Base-by-base conservation (phyloP, 2,329 filamentous ascomycete species). In the Calonectria pauciramosa region DNA sequence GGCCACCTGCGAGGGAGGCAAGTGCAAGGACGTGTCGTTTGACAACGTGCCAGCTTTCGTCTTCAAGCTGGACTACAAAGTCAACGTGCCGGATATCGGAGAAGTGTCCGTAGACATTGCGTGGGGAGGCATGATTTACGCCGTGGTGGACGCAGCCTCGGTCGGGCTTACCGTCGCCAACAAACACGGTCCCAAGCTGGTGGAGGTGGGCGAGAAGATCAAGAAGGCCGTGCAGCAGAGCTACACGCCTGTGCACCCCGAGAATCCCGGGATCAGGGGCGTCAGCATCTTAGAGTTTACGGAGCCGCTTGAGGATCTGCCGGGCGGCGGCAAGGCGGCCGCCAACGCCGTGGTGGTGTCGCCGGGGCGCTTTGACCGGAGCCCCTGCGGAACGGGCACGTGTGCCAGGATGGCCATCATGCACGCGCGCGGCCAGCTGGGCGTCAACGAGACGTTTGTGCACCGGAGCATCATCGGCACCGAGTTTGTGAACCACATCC, bases 41-140 rank as follows among this genome's bases (percentile, higher is more conserved):
- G 83, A 88, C 72, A 89, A 89, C 68, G 85, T 88, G 0, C 84
- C 87, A 0, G 75, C 85, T 0, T 89, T 88, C 75, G 86, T 86
- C 5, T 84, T 82, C 47, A 81, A 78, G 7, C 80, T 89, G 1
- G 86, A 87, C 75, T 75, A 83, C 30, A 77, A 82, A 64, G 82
- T 88, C 18, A 72, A 84, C 0, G 86, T 89, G 0, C 86, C 85
- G 0, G 87, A 84, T 0, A 26, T 89, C 0, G 87, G 87, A 0
- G 80, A 70, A 6, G 76, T 88, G 3, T 74, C 67, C 0, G 85
- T 88, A 3, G 87, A 89, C 68, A 82, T 89, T 63, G 87, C 86
- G 18, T 89, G 85, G 80, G 87, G 87, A 9, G 87, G 87, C 1
- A 88, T 87, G 87, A 83, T 84, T 74, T 89, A 86, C 69, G 85